Conservation (phyloP, 2,329 filamentous ascomycete species). For the Fusarium circinatum region DNA sequence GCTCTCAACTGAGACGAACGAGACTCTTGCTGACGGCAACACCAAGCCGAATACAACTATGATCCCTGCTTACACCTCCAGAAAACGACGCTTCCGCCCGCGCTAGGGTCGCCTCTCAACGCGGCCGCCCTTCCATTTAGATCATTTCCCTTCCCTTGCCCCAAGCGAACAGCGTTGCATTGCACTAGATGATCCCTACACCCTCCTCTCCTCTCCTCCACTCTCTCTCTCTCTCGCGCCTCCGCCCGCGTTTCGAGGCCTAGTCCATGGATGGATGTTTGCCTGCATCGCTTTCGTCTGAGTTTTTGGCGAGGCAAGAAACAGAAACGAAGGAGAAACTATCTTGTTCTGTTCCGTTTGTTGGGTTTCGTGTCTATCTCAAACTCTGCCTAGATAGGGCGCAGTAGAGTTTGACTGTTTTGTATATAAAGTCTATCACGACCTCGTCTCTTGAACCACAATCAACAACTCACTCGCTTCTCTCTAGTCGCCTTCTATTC, state of each 20-base stretch:
- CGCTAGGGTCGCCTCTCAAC: conserved; percentile 37
- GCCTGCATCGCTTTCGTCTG: conserved; percentile 16
- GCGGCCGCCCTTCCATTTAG: conserved; percentile 36
- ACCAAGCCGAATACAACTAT: conserved; percentile 3
- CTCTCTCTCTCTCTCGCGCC: conserved; percentile 6
- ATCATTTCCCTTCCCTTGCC: not conserved
- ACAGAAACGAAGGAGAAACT: conserved; percentile 11
- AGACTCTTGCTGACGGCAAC: conserved; percentile 16
- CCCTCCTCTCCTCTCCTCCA: not conserved
- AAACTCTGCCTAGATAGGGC: conserved; percentile 16
- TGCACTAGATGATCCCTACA: not conserved
- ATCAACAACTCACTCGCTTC: not conserved
- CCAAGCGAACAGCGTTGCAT: conserved; percentile 32
- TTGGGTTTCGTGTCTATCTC: not conserved
- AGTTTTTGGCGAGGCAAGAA: conserved; percentile 13
- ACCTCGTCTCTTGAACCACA: not conserved
- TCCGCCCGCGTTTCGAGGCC: conserved; percentile 29
- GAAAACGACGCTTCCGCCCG: not conserved
- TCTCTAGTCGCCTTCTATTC: not conserved
- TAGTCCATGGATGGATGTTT: conserved; percentile 8
- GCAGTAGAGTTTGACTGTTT: conserved; percentile 4
- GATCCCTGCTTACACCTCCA: not conserved
- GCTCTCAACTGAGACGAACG: not conserved
- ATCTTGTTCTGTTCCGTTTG: not conserved
- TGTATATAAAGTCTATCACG: conserved; percentile 30